phyloP scores from a whole-genome alignment of 768 basidiomycete species.

The Tricholoma sp. region DNA sequence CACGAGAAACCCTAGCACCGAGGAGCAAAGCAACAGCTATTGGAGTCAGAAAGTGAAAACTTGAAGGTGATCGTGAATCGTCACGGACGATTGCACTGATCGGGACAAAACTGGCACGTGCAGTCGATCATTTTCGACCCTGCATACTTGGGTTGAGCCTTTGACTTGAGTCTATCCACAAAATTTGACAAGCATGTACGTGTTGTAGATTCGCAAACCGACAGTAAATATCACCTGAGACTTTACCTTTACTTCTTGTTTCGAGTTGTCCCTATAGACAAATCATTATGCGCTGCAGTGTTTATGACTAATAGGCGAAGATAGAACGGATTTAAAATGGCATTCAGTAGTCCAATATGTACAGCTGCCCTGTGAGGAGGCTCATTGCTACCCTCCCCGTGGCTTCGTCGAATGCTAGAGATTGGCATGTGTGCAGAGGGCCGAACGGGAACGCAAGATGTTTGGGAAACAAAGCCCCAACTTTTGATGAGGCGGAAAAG shows the following conservation, averaged over 20 bases:
- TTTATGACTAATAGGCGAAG: too few relatives aligned
- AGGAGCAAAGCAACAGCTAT: not conserved
- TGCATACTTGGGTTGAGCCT: too few relatives aligned
- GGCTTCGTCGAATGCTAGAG: conserved; percentile 52
- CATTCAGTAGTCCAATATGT: conserved; percentile 33
- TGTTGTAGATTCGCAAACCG: not conserved
- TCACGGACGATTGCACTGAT: conserved; percentile 15
- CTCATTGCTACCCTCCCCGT: conserved; percentile 47
- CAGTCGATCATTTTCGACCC: conserved; percentile 10
- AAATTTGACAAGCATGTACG: too few relatives aligned
- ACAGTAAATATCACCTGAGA: too few relatives aligned
- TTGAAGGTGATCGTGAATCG: conserved; percentile 15
- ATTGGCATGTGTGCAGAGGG: conserved; percentile 33
- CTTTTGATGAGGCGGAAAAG: conserved; percentile 24
- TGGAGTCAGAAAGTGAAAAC: conserved; percentile 14
- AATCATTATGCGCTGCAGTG: too few relatives aligned
- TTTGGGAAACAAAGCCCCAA: conserved; percentile 38
- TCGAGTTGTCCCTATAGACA: not conserved
- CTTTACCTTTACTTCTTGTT: too few relatives aligned
- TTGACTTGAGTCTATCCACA: not conserved
- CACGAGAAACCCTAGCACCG: conserved; percentile 2
- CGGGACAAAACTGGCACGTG: conserved; percentile 9
- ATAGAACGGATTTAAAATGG: not conserved
- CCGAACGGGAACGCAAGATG: conserved; percentile 49
- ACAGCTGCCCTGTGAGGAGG: conserved; percentile 49